Base-by-base conservation (phyloP, 805 yeast species). In the Lipomyces lipofer region DNA sequence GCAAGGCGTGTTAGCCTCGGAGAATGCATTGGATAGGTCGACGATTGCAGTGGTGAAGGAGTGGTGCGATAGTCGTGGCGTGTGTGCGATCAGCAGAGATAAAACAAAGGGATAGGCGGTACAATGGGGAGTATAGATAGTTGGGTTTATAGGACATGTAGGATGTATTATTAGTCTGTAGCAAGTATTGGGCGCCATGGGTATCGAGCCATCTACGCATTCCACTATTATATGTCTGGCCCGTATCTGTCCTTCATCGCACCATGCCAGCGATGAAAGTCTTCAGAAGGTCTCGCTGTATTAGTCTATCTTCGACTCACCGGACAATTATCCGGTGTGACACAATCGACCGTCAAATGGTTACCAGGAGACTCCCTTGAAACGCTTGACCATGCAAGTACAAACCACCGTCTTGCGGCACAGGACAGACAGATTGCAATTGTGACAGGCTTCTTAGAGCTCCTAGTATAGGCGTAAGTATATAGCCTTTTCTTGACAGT, bases 191-290 rank as follows among this genome's bases (percentile, higher is more conserved):
- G 13, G 8, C 21, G 4, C 10, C 24, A 19, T 19, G 4, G n/a
- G 9, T 1, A 8, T 9, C 10, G 13, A 13, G 22, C n/a, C 6
- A n/a, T 36, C 13, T 2, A 36, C 19, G 24, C n/a, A 13, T 12
- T 19, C 28, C 25, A 3, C 12, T 13, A 29, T 10, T n/a, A 13
- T 17, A 44, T 60, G 63, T 60, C 15, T 45, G 49, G 51, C 55
- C 63, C 63, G 63, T 60, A 60, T 60, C 63, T 60, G 63, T 60
- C 63, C 58, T 52, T 56, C 51, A 49, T 38, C 50, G 48, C 58
- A 56, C 49, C 49, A 43, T 36, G 3, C 27, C 9, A 40, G 29
- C 19, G 39, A 43, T 51, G 56, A 59, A 60, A 58, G 63, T 60
- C 63, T 60, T 59, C 63, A 60, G 60, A 28, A 51, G 63, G 55